Evolutionary conservation across 305 asterid genomes (phyloP), one percentile per base, ranked within the genome.

Genomic region (Coffea humblotiana): DNA sequence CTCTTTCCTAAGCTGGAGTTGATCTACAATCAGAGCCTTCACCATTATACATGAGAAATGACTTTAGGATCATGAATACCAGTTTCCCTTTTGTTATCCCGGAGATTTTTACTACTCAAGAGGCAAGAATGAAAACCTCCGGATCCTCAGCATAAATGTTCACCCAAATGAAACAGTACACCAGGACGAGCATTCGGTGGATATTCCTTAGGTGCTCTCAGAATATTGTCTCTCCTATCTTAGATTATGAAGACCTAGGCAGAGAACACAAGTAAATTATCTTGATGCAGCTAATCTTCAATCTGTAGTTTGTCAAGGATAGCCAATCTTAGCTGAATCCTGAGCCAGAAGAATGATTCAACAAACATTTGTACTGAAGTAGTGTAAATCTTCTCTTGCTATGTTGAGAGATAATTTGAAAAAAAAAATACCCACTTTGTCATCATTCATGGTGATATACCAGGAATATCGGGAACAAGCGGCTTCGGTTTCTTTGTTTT

Each of bases 401-500:
- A 48, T 16, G 47, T 71, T 29, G 11, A 43, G 43, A 19, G 58
- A 45, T 60, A 43, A 13, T n/a, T 43, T 45, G 37, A 67, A 49
- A 18, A 72, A 58, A 9, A 18, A 72, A 58, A 9, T n/a, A 15
- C 47, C 23, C 35, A 7, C 23, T 37, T 37, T 48, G 56, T 49
- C 32, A 60, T 23, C 45, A 64, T 32, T 75, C 77, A 95, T 77
- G 98, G 97, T 64, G 81, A 81, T 85, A 92, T 92, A 65, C 98
- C 99, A 61, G 99, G 98, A 83, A 96, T 48, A 15, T 85, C 79
- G 81, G 98, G 97, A 77, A 90, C 79, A 58, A 70, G 88, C 13
- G 92, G 96, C 83, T 96, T 92, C 15, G 92, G 82, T 71, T 83
- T 75, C 91, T 86, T 96, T 67, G 76, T 88, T 88, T 94, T 94